Evolutionary conservation across 1,284 basidiomycete species (phyloP).

Genomic region (Phellinidium pouzarii): DNA sequence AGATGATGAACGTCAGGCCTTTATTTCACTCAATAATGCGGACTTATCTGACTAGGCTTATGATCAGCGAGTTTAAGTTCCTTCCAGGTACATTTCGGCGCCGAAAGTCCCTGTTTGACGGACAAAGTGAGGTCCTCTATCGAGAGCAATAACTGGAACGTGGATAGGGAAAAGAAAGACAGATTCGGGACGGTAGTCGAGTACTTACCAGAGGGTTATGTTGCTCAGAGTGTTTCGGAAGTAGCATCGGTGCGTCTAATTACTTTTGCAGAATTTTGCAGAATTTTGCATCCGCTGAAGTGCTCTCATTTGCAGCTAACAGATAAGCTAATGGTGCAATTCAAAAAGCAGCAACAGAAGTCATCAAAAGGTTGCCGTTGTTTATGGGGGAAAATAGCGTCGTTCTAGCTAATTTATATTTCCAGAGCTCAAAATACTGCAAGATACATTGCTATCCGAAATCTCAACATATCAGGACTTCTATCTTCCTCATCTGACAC

Average conservation of each 20-base stretch:
- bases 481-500: slow-evolving; percentile 56
- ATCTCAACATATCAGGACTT: slow-evolving; percentile 70
- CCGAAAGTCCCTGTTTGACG: slow-evolving; percentile 40
- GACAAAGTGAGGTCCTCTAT: slow-evolving; percentile 40
- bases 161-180: slow-evolving; percentile 34
- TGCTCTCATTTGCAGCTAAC: slow-evolving; percentile 51
- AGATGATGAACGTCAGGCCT: slow-evolving; percentile 15
- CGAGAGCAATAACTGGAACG: slow-evolving; percentile 47
- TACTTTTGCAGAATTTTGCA: neutral
- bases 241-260: slow-evolving; percentile 26
- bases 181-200: slow-evolving; percentile 51
- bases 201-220: slow-evolving; percentile 38
- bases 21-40: slow-evolving; percentile 20
- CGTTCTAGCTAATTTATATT: slow-evolving; percentile 19
- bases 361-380: slow-evolving; percentile 40
- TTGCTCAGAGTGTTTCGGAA: slow-evolving; percentile 25
- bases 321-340: slow-evolving; percentile 50
- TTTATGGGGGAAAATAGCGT: neutral
- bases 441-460: slow-evolving; percentile 57
- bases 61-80: slow-evolving; percentile 30
- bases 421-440: slow-evolving; percentile 48
- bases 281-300: too few species aligned
- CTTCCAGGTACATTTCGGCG: slow-evolving; percentile 65
- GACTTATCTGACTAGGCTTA: slow-evolving; percentile 24
- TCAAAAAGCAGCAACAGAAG: slow-evolving; percentile 46